Percentiles rank a stretch among this genome's conserved stretches.
phyloP scores from a whole-genome alignment of 1,284 basidiomycete genomes.

The Leccinum subrobustum region DNA sequence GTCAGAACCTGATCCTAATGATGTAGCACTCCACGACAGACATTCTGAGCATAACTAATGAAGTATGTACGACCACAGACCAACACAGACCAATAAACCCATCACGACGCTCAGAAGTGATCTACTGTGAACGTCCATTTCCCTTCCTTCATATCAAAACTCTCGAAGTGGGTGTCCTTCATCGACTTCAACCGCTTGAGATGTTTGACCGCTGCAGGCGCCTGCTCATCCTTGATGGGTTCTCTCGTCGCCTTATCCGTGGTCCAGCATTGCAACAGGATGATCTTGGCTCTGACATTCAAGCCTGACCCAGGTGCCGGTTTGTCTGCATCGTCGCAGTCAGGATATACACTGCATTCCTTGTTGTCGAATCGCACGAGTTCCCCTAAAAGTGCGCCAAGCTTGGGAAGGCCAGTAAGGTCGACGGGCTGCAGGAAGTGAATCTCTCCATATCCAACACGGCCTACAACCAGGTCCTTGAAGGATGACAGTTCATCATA shows the following conservation, averaged over 20 bases:
- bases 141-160: slow-evolving; percentile 78
- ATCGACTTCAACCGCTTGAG: slow-evolving; percentile 83
- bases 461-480: slow-evolving; percentile 81
- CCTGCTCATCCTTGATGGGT: slow-evolving; percentile 81
- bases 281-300: slow-evolving; percentile 85
- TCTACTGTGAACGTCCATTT: slow-evolving; percentile 94
- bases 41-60: neutral
- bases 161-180: slow-evolving; percentile 84
- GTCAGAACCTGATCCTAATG: neutral
- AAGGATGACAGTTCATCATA: slow-evolving; percentile 73
- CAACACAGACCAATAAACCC: neutral
- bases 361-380: slow-evolving; percentile 89
- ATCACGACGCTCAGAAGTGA: slow-evolving; percentile 63
- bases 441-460: slow-evolving; percentile 89
- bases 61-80: neutral
- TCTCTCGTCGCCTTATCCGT: slow-evolving; percentile 90
- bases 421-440: slow-evolving; percentile 92
- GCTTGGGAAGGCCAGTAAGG: slow-evolving; percentile 80
- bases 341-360: slow-evolving; percentile 93
- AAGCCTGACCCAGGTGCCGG: slow-evolving; percentile 82
- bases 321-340: slow-evolving; percentile 78
- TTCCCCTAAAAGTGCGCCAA: slow-evolving; percentile 84
- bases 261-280: slow-evolving; percentile 84
- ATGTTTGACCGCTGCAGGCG: slow-evolving; percentile 76
- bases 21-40: slow-evolving; percentile 13